phyloP scores from a whole-genome alignment of 2,329 filamentous ascomycete species.

The Pyrenochaeta sp. region DNA sequence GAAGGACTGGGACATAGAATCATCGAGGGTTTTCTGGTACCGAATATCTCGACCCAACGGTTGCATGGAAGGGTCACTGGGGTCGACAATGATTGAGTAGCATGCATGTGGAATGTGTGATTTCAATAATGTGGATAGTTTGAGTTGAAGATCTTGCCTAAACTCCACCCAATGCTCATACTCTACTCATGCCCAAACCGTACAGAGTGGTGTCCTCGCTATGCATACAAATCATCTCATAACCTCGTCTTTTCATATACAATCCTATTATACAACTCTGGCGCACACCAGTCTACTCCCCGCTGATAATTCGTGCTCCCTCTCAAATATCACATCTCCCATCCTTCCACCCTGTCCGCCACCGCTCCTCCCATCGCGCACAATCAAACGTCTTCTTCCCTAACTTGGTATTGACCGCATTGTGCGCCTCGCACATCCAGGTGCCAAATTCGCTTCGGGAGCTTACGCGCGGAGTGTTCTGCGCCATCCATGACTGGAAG shows the following conservation, averaged over 20 bases:
- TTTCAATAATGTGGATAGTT: not conserved
- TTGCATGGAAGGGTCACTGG: constrained; percentile 4
- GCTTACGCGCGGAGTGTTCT: constrained; percentile 69
- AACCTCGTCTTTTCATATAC: constrained; percentile 4
- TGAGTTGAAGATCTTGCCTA: not conserved
- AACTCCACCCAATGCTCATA: constrained; percentile 19
- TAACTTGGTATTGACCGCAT: constrained; percentile 86
- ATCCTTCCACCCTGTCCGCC: constrained; percentile 87
- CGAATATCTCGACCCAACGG: no score
- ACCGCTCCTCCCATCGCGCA: constrained; percentile 87
- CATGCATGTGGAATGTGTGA: not conserved
- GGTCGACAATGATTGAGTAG: not conserved
- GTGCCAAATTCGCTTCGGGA: constrained; percentile 73
- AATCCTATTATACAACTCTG: constrained; percentile 13
- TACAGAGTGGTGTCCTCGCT: constrained; percentile 12
- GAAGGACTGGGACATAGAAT: no score
- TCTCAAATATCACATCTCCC: constrained; percentile 65
- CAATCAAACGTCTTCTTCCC: constrained; percentile 95
- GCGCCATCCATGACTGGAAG: constrained; percentile 81
- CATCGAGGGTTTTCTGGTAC: no score
- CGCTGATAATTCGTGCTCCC: not conserved
- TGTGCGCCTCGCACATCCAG: constrained; percentile 88
- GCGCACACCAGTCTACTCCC: not conserved
- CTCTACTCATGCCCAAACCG: constrained; percentile 9
- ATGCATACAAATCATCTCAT: constrained; percentile 4